A percentile compares a stretch with the other conserved stretches of the same genome.
Evolutionary conservation across 2,329 filamentous ascomycete species (phyloP).

Genomic region (Paraphaeosphaeria minitans): DNA sequence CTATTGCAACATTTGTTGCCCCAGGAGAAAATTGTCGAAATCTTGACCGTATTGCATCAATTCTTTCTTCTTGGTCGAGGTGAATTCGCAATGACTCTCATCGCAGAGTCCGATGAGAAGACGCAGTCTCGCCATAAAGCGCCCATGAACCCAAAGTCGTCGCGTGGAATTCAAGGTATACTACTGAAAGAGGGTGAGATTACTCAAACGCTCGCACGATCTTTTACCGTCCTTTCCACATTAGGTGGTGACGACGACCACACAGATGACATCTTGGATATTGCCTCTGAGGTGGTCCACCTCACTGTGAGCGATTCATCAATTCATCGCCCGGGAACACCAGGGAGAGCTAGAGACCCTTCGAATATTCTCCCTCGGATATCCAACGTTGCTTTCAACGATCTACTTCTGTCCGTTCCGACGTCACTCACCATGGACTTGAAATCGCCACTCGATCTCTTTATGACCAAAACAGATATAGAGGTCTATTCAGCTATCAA

Average conservation of each 20-base stretch:
- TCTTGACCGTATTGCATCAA: slow-evolving; percentile 76
- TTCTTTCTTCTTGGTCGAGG: slow-evolving; percentile 88
- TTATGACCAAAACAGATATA: slow-evolving; percentile 77
- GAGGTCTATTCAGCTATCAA: slow-evolving; percentile 84
- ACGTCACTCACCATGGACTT: slow-evolving; percentile 74
- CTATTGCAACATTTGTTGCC: slow-evolving; percentile 83
- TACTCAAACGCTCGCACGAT: slow-evolving; percentile 72
- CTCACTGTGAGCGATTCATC: slow-evolving; percentile 63
- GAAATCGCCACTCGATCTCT: slow-evolving; percentile 81
- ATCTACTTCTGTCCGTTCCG: slow-evolving; percentile 79
- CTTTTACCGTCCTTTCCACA: slow-evolving; percentile 80
- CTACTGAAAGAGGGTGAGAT: slow-evolving; percentile 87
- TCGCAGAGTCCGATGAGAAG: slow-evolving; percentile 81
- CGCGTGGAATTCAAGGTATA: slow-evolving; percentile 64
- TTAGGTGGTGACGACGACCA: slow-evolving; percentile 78
- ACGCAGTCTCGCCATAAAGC: slow-evolving; percentile 71
- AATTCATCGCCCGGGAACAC: slow-evolving; percentile 46
- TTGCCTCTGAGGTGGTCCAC: slow-evolving; percentile 76
- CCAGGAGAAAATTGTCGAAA: slow-evolving; percentile 74
- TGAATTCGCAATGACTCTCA: slow-evolving; percentile 87
- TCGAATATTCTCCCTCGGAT: slow-evolving; percentile 46
- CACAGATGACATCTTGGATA: slow-evolving; percentile 75
- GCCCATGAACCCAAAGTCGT: slow-evolving; percentile 44
- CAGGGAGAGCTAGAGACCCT: slow-evolving; percentile 44
- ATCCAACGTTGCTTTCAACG: slow-evolving; percentile 67